Evolutionary conservation across 2,329 filamentous ascomycete genomes (phyloP).

Genomic region (Pezicula radicicola): DNA sequence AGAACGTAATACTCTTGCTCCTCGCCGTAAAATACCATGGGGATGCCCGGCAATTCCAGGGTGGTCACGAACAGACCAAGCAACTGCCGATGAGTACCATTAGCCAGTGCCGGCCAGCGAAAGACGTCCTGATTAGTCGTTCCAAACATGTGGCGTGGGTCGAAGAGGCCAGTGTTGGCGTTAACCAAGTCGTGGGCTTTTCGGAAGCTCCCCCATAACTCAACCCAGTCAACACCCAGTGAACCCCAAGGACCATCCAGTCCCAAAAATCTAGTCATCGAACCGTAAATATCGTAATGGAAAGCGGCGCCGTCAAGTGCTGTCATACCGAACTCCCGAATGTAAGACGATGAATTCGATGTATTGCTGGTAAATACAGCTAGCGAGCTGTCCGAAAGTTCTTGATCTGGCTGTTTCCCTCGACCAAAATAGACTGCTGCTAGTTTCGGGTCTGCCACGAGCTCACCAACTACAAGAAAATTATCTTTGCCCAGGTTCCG

Average conservation of each 20-base stretch:
- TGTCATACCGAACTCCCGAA: conserved; percentile 48
- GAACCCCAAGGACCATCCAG: conserved; percentile 42
- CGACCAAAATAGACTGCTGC: conserved; percentile 58
- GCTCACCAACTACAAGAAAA: conserved; percentile 62
- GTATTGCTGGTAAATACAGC: conserved; percentile 6
- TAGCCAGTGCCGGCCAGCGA: conserved; percentile 56
- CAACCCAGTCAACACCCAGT: conserved; percentile 44
- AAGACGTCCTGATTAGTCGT: conserved; percentile 64
- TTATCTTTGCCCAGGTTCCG: conserved; percentile 53
- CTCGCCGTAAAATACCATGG: conserved; percentile 60
- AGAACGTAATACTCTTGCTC: conserved; percentile 63
- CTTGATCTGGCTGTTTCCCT: conserved; percentile 48
- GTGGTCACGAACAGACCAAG: conserved; percentile 59
- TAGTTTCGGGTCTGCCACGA: conserved; percentile 58
- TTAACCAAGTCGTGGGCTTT: conserved; percentile 58
- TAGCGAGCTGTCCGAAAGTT: conserved; percentile 21
- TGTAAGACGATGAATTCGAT: conserved; percentile 18
- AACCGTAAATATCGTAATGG: conserved; percentile 60
- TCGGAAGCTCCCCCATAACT: conserved; percentile 51
- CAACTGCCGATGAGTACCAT: conserved; percentile 54
- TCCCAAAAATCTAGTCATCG: conserved; percentile 57
- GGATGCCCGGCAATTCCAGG: conserved; percentile 57
- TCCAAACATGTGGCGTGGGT: conserved; percentile 63
- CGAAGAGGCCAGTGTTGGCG: conserved; percentile 56
- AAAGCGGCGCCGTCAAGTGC: conserved; percentile 60